Evolutionary conservation across 2,329 filamentous ascomycete genomes (phyloP), one percentile per base, ranked within the genome.

Genomic region (Cordyceps javanica): DNA sequence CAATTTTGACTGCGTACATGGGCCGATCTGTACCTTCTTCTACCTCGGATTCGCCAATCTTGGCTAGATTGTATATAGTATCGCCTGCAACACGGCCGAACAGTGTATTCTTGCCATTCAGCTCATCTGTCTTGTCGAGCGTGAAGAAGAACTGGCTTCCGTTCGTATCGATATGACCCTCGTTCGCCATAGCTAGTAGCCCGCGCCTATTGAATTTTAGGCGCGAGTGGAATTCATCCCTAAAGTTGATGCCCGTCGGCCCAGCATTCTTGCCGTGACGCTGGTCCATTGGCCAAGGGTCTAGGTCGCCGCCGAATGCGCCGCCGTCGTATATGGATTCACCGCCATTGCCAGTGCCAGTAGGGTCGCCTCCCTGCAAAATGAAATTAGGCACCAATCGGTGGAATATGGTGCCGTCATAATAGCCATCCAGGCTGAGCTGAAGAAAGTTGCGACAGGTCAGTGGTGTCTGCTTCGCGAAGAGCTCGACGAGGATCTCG

Each of bases 71-170:
- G 75, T 95, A 99, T 57, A 99, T 94, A 16, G 93, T 97, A 63
- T 97, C 91, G 28, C 93, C 94, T 36, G 89, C 91, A 45, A 99
- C 82, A 58, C 94, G 81, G 19, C 94, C 94, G 76, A 99, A 97
- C 70, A 97, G 76, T 0, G 94, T 97, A 71, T 97, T 97, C 73
- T 90, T 90, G 53, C 88, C 89, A 64, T 88, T 90, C 67, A 99
- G 72, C 76, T 97, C 91, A 26, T 91, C 86, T 25, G 92, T 80
- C 68, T 88, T 91, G 62, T 85, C 91, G 55, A 99, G 75, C 0
- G 94, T 97, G 61, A 99, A 87, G 76, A 99, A 99, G 78, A 97
- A 97, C 72, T 99, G 94, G 71, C 91, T 96, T 34, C 91, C 90
- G 74, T 97, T 97, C 56, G 89, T 89, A 66, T 92, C 80, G 30